These are phyloP conservation scores for Trichoderma erinaceum DNA, from an alignment of 495 filamentous ascomycete genomes.

Conservation along the genomic window DNA sequence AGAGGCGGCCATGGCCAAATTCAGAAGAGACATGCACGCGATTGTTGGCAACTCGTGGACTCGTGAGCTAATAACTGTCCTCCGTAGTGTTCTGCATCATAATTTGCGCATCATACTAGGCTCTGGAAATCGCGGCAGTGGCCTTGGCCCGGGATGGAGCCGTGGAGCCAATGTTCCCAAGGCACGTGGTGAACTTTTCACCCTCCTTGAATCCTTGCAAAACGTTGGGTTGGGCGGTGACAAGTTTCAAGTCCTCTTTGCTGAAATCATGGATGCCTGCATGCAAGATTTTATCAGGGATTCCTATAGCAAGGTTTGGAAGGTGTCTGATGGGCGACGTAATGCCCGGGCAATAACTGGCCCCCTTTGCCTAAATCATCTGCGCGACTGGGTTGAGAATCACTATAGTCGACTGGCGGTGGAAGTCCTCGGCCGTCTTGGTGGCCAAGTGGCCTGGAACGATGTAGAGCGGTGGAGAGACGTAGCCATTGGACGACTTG, in stretches of 20 bases:
- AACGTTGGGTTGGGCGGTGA: conserved; percentile 70
- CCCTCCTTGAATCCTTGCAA: conserved; percentile 55
- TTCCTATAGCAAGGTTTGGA: conserved; percentile 57
- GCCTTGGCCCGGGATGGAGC: conserved; percentile 16
- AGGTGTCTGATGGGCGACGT: conserved; percentile 20
- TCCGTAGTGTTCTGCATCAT: conserved; percentile 48
- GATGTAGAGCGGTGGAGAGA: conserved; percentile 77
- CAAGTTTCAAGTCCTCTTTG: conserved; percentile 68
- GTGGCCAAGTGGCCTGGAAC: conserved; percentile 24
- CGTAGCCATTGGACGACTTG: conserved; percentile 71
- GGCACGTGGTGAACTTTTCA: conserved; percentile 48
- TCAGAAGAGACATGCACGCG: conserved; percentile 57
- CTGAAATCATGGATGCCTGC: conserved; percentile 62
- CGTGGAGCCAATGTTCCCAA: background rate
- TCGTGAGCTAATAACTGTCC: conserved; percentile 43
- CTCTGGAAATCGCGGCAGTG: conserved; percentile 31
- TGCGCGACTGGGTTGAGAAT: conserved; percentile 68
- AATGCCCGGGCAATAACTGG: background rate
- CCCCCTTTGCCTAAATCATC: conserved; percentile 41
- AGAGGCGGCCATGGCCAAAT: conserved; percentile 39
- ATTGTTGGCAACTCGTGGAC: conserved; percentile 61
- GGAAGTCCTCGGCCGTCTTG: conserved; percentile 48
- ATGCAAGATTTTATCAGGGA: conserved; percentile 60
- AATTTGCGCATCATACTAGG: conserved; percentile 53
- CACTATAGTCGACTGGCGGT: conserved; percentile 60